phyloP scores from a whole-genome alignment of 169 alveolate genomes.

The Perkinsus olseni region DNA sequence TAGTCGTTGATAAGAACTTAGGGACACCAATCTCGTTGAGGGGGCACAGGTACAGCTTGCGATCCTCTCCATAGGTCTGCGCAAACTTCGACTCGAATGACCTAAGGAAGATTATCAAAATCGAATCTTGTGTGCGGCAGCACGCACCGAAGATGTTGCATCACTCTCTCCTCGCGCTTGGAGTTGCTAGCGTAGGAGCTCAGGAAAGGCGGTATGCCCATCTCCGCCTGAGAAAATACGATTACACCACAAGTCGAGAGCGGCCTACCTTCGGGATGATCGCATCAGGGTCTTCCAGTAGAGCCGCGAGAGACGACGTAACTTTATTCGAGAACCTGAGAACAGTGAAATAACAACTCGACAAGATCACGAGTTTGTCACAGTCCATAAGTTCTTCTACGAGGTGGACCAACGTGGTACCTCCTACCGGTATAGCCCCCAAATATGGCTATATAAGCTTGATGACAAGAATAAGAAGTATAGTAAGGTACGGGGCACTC shows the following conservation, averaged over 20 bases:
- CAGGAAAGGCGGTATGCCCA: too few relatives aligned
- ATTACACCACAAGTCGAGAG: background rate
- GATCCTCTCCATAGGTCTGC: slow-evolving; percentile 27
- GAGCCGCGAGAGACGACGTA: background rate
- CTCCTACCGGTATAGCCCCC: too few relatives aligned
- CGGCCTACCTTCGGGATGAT: background rate
- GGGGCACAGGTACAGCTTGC: slow-evolving; percentile 60
- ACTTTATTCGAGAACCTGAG: background rate
- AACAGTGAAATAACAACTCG: background rate
- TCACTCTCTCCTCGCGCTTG: too few relatives aligned
- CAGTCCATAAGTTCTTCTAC: too few relatives aligned
- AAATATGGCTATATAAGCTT: too few relatives aligned
- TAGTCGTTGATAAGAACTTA: slow-evolving; percentile 62
- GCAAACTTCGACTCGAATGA: slow-evolving; percentile 54
- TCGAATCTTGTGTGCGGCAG: background rate
- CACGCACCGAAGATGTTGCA: background rate
- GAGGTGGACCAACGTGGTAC: too few relatives aligned
- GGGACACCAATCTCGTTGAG: slow-evolving; percentile 65
- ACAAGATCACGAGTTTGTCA: too few relatives aligned
- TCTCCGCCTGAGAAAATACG: background rate
- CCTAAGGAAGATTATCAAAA: slow-evolving; percentile 10
- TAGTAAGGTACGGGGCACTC: too few relatives aligned
- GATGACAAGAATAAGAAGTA: too few relatives aligned
- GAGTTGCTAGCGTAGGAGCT: too few relatives aligned
- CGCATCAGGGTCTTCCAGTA: background rate